phyloP scores from a whole-genome alignment of 129 eudicot genomes.

The Helianthus annuus region DNA sequence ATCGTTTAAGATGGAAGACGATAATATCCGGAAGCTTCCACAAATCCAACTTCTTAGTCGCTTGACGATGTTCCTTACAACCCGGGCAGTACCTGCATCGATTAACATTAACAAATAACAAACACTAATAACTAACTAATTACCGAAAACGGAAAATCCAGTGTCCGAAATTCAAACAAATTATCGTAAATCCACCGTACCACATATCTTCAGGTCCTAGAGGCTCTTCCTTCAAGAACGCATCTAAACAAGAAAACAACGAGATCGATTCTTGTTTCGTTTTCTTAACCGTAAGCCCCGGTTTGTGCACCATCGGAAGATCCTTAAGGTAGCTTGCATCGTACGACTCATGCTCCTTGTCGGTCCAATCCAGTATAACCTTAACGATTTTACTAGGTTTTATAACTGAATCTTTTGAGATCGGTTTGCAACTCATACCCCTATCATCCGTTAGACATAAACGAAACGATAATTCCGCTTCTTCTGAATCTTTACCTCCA shows the following conservation, averaged over 20 bases:
- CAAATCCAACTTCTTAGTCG: conserved; percentile 88
- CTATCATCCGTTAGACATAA: conserved; percentile 62
- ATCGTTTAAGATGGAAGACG: conserved; percentile 88
- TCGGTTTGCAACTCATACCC: conserved; percentile 56
- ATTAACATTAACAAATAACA: neutral
- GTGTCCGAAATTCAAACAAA: conserved; percentile 5
- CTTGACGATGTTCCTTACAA: conserved; percentile 94
- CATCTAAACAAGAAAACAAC: conserved; percentile 89
- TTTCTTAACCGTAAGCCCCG: conserved; percentile 64
- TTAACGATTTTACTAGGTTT: conserved; percentile 46
- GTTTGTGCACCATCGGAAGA: conserved; percentile 82
- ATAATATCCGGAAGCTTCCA: conserved; percentile 94
- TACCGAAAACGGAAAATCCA: neutral
- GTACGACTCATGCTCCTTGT: conserved; percentile 58
- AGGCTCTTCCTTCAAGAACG: conserved; percentile 96
- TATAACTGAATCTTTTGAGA: conserved; percentile 55
- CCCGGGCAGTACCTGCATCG: conserved; percentile 89
- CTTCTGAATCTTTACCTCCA: conserved; percentile 39
- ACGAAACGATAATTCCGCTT: conserved; percentile 50
- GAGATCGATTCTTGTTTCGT: conserved; percentile 90
- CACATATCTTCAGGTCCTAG: conserved; percentile 99
- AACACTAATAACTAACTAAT: neutral
- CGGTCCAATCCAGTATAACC: conserved; percentile 84
- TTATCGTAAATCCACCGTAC: conserved; percentile 36
- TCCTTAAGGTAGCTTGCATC: conserved; percentile 83